Conservation (phyloP, 2,329 filamentous ascomycete species). For the Exophiala oligosperma region DNA sequence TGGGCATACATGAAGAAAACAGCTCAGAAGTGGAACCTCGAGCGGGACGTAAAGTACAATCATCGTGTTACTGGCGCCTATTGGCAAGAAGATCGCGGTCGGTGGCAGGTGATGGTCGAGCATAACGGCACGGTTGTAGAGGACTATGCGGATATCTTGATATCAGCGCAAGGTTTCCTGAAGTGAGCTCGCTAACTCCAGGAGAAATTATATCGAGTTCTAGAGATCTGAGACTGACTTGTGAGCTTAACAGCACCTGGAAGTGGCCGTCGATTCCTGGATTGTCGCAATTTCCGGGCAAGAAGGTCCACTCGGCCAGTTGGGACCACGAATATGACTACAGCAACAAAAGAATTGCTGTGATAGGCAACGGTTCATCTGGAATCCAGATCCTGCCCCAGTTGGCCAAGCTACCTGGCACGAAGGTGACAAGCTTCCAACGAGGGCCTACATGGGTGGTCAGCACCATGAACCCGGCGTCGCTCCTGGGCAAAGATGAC, state of each 20-base stretch:
- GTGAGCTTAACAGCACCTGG: slow-evolving; percentile 17
- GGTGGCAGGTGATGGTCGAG: slow-evolving; percentile 40
- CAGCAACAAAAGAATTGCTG: slow-evolving; percentile 30
- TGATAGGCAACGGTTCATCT: slow-evolving; percentile 36
- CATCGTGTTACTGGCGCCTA: slow-evolving; percentile 39
- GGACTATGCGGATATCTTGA: slow-evolving; percentile 38
- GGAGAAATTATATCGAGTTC: too few species aligned
- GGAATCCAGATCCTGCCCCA: slow-evolving; percentile 42
- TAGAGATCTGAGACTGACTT: neutral
- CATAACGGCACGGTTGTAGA: slow-evolving; percentile 28
- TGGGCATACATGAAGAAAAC: slow-evolving; percentile 42
- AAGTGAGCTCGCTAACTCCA: slow-evolving; percentile 15
- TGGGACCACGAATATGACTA: slow-evolving; percentile 33
- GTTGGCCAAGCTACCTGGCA: slow-evolving; percentile 16
- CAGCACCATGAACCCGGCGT: slow-evolving; percentile 24
- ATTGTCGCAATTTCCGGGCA: slow-evolving; percentile 31
- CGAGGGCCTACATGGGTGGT: slow-evolving; percentile 34
- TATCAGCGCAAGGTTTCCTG: slow-evolving; percentile 35
- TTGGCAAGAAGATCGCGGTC: slow-evolving; percentile 39
- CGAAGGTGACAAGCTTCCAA: slow-evolving; percentile 34
- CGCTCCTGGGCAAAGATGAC: slow-evolving; percentile 9
- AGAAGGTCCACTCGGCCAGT: slow-evolving; percentile 31
- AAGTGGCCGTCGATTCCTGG: slow-evolving; percentile 35
- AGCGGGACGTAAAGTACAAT: slow-evolving; percentile 39
- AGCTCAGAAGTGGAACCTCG: slow-evolving; percentile 42